Conservation (phyloP, 2,329 filamentous ascomycete species). For the Mycosphaerelloides madeirae region DNA sequence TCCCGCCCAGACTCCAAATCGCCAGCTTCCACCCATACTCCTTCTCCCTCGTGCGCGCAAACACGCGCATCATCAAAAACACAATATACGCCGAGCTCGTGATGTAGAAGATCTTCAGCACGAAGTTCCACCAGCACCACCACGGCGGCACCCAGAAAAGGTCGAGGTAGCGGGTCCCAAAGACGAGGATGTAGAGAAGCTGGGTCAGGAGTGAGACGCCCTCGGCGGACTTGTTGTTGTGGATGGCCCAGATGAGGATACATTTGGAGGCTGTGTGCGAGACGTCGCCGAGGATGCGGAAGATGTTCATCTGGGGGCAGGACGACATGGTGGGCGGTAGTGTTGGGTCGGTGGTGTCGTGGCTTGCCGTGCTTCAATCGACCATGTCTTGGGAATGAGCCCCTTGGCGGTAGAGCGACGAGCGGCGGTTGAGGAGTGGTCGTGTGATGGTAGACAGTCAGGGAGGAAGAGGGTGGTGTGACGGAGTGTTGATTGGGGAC, state of each 20-base stretch:
- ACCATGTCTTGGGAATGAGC: too few relatives aligned
- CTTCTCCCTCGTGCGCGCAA: slow-evolving; percentile 78
- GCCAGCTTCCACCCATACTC: slow-evolving; percentile 94
- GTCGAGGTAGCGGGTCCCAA: slow-evolving; percentile 81
- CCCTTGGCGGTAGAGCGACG: too few relatives aligned
- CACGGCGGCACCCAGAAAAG: slow-evolving; percentile 43
- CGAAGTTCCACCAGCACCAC: slow-evolving; percentile 61
- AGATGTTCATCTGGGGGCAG: slow-evolving; percentile 32
- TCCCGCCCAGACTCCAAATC: slow-evolving; percentile 61
- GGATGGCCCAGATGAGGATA: slow-evolving; percentile 86
- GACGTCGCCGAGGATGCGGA: slow-evolving; percentile 77
- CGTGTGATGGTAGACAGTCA: too few relatives aligned
- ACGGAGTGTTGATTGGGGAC: too few relatives aligned
- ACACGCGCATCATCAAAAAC: slow-evolving; percentile 79
- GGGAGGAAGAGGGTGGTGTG: too few relatives aligned
- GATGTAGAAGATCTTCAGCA: slow-evolving; percentile 89
- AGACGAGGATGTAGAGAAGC: slow-evolving; percentile 79
- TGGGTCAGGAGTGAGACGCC: slow-evolving; percentile 90
- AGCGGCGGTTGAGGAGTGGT: too few relatives aligned
- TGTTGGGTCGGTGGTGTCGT: neutral
- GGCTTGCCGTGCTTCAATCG: neutral
- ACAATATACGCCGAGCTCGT: slow-evolving; percentile 79
- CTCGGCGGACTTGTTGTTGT: slow-evolving; percentile 81
- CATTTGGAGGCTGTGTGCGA: slow-evolving; percentile 82
- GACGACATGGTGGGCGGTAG: slow-evolving; percentile 9